These are phyloP conservation scores for Ogataea degrootiae DNA, from an alignment of 805 yeast species.

Conservation along the genomic window DNA sequence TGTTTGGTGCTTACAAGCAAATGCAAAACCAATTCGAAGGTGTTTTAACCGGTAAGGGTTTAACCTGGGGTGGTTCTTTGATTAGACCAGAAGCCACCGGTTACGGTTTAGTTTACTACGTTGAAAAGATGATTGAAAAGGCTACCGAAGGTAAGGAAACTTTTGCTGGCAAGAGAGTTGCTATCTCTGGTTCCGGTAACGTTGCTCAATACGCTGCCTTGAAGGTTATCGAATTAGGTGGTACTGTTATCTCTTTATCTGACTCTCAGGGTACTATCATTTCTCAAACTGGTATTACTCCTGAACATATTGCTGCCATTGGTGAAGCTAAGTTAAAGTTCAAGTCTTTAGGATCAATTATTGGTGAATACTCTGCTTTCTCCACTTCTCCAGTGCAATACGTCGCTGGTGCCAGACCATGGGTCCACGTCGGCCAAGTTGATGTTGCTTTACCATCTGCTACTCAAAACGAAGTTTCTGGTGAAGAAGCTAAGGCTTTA, in stretches of 20 bases:
- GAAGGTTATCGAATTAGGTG: slow-evolving; percentile 96
- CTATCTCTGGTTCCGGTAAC: slow-evolving; percentile 97
- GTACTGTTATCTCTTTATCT: slow-evolving; percentile 86
- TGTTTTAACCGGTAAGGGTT: slow-evolving; percentile 96
- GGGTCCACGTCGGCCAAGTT: slow-evolving; percentile 86
- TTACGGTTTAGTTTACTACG: slow-evolving; percentile 94
- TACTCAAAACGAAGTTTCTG: slow-evolving; percentile 96
- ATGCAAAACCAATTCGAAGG: slow-evolving; percentile 93
- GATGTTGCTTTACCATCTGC: slow-evolving; percentile 98
- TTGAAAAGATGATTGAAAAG: slow-evolving; percentile 94
- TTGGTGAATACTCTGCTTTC: slow-evolving; percentile 54
- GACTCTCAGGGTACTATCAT: slow-evolving; percentile 92
- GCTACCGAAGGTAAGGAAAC: slow-evolving; percentile 87
- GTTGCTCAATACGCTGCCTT: slow-evolving; percentile 99
- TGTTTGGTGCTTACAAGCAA: slow-evolving; percentile 95
- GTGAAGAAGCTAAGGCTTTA: slow-evolving; percentile 93
- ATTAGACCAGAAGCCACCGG: slow-evolving; percentile 99
- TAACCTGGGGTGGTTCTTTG: slow-evolving; percentile 98
- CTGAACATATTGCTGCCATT: slow-evolving; percentile 72
- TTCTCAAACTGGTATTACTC: slow-evolving; percentile 74
- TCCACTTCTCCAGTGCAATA: slow-evolving; percentile 61
- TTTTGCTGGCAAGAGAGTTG: slow-evolving; percentile 89
- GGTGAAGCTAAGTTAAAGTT: slow-evolving; percentile 75
- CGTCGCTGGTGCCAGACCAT: slow-evolving; percentile 93
- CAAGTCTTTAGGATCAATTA: slow-evolving; percentile 67